phyloP scores from a whole-genome alignment of 371 early-diverging fungal genomes.

The Apophysomyces elegans region DNA sequence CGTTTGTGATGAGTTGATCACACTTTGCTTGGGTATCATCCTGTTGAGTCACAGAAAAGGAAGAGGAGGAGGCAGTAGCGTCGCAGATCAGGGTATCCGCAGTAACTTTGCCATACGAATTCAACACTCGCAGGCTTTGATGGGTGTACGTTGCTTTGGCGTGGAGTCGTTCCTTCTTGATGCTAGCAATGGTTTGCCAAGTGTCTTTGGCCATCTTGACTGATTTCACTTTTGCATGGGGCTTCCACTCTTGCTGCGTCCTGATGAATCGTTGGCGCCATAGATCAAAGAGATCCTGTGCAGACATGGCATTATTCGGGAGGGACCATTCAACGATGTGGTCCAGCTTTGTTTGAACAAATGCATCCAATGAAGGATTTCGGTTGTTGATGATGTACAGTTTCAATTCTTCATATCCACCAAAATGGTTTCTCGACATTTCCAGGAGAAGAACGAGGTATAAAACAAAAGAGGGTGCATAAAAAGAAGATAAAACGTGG shows the following conservation, averaged over 20 bases:
- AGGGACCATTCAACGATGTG: constrained; percentile 3
- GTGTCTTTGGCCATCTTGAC: neutral
- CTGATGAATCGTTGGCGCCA: constrained; percentile 9
- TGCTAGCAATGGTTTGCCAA: neutral
- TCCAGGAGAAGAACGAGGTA: neutral
- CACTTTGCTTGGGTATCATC: too few species aligned
- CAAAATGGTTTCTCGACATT: neutral
- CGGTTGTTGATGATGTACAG: constrained; percentile 1
- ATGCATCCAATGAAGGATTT: neutral
- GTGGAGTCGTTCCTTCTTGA: too few species aligned
- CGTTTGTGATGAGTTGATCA: too few species aligned
- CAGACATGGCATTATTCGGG: neutral
- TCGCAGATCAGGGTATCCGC: too few species aligned
- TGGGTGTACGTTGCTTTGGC: too few species aligned
- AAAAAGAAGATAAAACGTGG: too few species aligned
- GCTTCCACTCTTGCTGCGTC: constrained; percentile 4
- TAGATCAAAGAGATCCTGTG: constrained; percentile 2
- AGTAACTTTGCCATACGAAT: too few species aligned
- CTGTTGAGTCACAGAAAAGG: too few species aligned
- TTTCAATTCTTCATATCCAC: neutral
- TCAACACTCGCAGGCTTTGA: too few species aligned
- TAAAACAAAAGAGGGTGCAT: neutral
- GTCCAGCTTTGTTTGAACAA: constrained; percentile 5
- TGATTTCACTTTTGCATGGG: neutral
- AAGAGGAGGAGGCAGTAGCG: too few species aligned